Evolutionary conservation across 331 rosid species (phyloP).

Genomic region (Spiraea crenata): DNA sequence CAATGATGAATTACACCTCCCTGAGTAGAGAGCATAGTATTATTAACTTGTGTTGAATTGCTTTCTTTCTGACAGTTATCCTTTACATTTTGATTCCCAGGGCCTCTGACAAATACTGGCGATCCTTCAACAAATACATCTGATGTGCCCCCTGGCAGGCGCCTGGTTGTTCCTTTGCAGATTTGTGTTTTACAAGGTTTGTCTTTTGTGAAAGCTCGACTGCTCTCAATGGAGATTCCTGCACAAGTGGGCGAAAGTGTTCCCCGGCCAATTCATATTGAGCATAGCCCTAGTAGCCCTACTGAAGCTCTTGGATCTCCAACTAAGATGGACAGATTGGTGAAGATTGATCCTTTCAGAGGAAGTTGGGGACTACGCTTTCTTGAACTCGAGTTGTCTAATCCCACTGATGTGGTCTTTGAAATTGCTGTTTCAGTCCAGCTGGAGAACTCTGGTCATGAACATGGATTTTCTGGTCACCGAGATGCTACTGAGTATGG

Average conservation of each 20-base stretch:
- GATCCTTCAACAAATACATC: constrained; percentile 49
- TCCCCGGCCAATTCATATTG: constrained; percentile 47
- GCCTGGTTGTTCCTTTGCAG: constrained; percentile 86
- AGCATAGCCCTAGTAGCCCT: constrained; percentile 32
- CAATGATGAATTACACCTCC: not conserved
- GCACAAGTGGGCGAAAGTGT: constrained; percentile 83
- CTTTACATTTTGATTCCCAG: constrained; percentile 41
- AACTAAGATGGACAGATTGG: constrained; percentile 69
- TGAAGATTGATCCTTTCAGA: constrained; percentile 86
- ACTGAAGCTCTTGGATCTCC: constrained; percentile 41
- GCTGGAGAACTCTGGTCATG: constrained; percentile 59
- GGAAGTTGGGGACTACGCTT: constrained; percentile 98
- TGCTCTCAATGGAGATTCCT: constrained; percentile 99
- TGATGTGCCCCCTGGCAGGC: constrained; percentile 82
- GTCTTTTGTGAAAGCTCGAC: constrained; percentile 88
- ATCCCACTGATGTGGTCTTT: constrained; percentile 86
- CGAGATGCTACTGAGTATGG: constrained; percentile 63
- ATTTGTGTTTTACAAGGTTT: constrained; percentile 90
- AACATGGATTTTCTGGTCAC: constrained; percentile 39
- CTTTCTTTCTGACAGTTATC: constrained; percentile 21
- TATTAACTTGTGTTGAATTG: constrained; percentile 5
- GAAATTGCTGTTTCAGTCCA: constrained; percentile 87
- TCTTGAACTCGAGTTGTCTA: constrained; percentile 86
- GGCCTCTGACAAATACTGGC: constrained; percentile 53
- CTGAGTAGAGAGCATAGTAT: constrained; percentile 4